Conservation (phyloP, 345 rosid species). For the Aquilaria yunnanensis region DNA sequence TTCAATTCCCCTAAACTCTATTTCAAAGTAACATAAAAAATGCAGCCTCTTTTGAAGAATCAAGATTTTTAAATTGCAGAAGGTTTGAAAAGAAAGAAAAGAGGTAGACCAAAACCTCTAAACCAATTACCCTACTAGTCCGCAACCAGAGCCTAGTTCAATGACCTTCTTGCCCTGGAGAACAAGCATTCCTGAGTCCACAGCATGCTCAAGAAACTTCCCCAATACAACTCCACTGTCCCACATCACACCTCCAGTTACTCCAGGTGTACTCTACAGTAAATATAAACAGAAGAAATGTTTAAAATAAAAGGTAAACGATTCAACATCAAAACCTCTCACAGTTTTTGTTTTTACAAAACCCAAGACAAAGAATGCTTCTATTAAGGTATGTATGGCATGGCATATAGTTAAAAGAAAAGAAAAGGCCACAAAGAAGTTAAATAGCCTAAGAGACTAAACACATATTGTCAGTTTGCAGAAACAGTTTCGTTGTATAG, state of each 20-base stretch:
- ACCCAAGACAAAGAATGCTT: background rate
- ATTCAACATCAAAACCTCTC: too few species aligned
- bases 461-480: too few species aligned
- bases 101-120: background rate
- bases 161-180: slow-evolving; percentile 70
- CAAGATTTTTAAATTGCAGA: background rate
- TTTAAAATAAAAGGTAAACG: background rate
- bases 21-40: background rate
- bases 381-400: too few species aligned
- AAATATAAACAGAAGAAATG: too few species aligned
- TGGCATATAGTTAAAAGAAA: too few species aligned
- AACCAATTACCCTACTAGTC: slow-evolving; percentile 78
- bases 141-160: slow-evolving; percentile 93
- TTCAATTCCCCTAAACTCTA: background rate
- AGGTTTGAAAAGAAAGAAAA: background rate
- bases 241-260: slow-evolving; percentile 93
- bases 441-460: too few species aligned
- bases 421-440: too few species aligned
- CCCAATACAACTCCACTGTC: slow-evolving; percentile 86
- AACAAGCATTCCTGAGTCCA: slow-evolving; percentile 57
- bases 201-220: slow-evolving; percentile 90
- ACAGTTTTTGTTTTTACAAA: too few species aligned
- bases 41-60: background rate
- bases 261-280: slow-evolving; percentile 66
- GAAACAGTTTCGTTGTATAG: too few species aligned